Evolutionary conservation across 495 filamentous ascomycete species (phyloP), one percentile per base, ranked within the genome.

Genomic region (Podospora didyma): DNA sequence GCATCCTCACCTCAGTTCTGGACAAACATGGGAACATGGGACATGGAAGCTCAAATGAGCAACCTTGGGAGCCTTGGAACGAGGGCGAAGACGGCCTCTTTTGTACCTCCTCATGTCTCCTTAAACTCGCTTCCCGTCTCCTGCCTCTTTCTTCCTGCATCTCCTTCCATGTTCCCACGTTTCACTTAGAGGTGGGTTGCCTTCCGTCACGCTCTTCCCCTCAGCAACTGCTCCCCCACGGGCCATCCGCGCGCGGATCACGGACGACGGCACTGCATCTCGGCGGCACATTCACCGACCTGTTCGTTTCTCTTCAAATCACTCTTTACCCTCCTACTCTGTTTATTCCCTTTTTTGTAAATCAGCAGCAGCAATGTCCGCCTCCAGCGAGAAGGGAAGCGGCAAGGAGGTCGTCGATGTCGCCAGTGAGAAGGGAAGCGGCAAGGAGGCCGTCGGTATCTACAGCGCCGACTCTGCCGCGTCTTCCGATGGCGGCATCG

Each of bases 401-500:
- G 39, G 39, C 39, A 42, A 42, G 39, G 39, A 42, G 14, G 39
- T 42, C 1, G 39, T 42, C 39, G 39, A 42, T 17, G n/a, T 17
- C 14, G 10, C 39, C 5, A 42, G 39, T 14, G 9, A 42, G 39
- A 7, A 42, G 39, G 39, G 39, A 5, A 42, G 39, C 39, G 39
- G 39, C 39, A 42, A 42, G 39, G 39, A 42, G 14, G 39, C n/a
- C 1, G 39, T 42, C 39, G 39, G n/a, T 17, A 16, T 17, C 39
- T 42, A 7, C 14, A 14, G 5, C n/a, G 9, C 6, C 5, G 14
- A 14, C 9, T 4, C 39, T 39, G 49, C 31, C 49, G 19, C 0
- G 39, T 39, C 51, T 24, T 49, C 54, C 24, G 28, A 41, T 51
- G 12, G 24, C 37, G 49, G 48, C n/a, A 22, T 73, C 9, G 70